Conservation (phyloP, 306 rosid species). For the Ceratonia siliqua region DNA sequence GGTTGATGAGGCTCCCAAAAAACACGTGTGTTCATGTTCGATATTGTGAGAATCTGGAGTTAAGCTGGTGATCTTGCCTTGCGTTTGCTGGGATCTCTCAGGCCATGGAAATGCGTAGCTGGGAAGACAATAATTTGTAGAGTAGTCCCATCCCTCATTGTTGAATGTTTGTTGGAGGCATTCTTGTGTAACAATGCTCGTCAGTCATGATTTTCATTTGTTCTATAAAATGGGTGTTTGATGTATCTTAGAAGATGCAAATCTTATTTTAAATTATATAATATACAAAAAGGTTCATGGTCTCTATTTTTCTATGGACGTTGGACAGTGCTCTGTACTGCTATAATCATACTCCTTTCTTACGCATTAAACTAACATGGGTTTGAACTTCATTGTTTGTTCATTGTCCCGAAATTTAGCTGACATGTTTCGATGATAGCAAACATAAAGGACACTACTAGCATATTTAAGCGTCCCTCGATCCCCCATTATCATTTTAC, state of each 20-base stretch:
- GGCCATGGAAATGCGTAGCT: constrained; percentile 43
- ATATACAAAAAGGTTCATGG: constrained; percentile 24
- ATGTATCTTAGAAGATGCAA: constrained; percentile 51
- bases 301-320: constrained; percentile 11
- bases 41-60: constrained; percentile 59
- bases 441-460: too few species aligned
- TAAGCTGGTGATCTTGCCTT: constrained; percentile 45
- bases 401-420: too few species aligned
- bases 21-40: constrained; percentile 73
- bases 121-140: constrained; percentile 59
- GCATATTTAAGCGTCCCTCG: too few species aligned
- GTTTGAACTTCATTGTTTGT: too few species aligned
- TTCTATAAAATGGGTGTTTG: constrained; percentile 50
- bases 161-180: constrained; percentile 49
- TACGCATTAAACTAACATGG: too few species aligned
- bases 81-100: constrained; percentile 41
- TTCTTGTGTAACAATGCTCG: constrained; percentile 53
- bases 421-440: too few species aligned
- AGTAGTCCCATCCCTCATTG: constrained; percentile 46
- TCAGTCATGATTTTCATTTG: constrained; percentile 46
- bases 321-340: constrained; percentile 12
- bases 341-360: constrained; percentile 22
- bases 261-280: constrained; percentile 42
- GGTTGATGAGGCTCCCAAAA: constrained; percentile 69
- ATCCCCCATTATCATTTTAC: too few species aligned